Conservation (phyloP, 2,329 filamentous ascomycete genomes). For the Niveomyces coronatus region DNA sequence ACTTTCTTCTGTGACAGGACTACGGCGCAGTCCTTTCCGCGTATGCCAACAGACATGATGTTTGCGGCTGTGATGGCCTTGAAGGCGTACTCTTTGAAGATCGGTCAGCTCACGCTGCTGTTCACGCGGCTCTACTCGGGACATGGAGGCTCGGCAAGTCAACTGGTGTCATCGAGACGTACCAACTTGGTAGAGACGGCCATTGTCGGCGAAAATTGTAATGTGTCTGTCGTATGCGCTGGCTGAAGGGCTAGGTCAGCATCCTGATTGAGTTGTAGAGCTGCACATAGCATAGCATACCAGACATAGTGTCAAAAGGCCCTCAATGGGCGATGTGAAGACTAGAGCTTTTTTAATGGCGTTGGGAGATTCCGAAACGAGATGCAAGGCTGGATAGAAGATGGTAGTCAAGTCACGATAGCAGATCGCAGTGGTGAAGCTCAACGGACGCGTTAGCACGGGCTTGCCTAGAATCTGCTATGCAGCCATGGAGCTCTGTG, state of each 20-base stretch:
- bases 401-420: slow-evolving; percentile 12
- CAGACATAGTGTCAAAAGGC: slow-evolving; percentile 39
- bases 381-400: slow-evolving; percentile 15
- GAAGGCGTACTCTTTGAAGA: slow-evolving; percentile 94
- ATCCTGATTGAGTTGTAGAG: slow-evolving; percentile 17
- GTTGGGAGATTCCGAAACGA: neutral
- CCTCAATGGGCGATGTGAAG: slow-evolving; percentile 9
- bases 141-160: neutral
- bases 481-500: slow-evolving; percentile 10
- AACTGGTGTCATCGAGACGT: slow-evolving; percentile 31
- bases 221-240: slow-evolving; percentile 97
- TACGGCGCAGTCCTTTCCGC: slow-evolving; percentile 94
- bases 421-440: slow-evolving; percentile 6
- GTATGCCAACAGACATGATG: slow-evolving; percentile 93
- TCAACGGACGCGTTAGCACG: slow-evolving; percentile 31
- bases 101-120: slow-evolving; percentile 7
- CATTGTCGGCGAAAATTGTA: slow-evolving; percentile 99
- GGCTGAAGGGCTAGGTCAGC: slow-evolving; percentile 21
- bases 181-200: slow-evolving; percentile 99
- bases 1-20: slow-evolving; percentile 99
- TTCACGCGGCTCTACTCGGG: slow-evolving; percentile 10
- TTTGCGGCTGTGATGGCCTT: slow-evolving; percentile 99
- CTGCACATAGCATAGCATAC: slow-evolving; percentile 23
- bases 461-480: slow-evolving; percentile 35
- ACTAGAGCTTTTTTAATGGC: neutral